Evolutionary conservation across 345 rosid species (phyloP).

Genomic region (Microcos paniculata): DNA sequence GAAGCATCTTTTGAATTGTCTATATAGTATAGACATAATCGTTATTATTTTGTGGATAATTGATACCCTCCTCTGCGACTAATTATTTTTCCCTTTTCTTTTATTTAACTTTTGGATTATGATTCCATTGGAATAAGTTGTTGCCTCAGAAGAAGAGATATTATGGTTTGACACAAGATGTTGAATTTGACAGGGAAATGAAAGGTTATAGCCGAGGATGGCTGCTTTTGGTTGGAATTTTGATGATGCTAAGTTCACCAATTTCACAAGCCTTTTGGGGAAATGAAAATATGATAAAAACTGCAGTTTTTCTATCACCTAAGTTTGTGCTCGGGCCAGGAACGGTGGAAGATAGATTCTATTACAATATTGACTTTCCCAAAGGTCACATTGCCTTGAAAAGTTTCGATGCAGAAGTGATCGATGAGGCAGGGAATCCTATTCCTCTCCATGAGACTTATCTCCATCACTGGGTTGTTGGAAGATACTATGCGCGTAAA

Average conservation of each 20-base stretch:
- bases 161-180: neutral
- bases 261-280: constrained; percentile 18
- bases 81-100: neutral
- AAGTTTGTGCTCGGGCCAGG: constrained; percentile 73
- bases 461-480: constrained; percentile 84
- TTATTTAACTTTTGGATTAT: neutral
- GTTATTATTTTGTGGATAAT: neutral
- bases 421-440: constrained; percentile 66
- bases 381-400: constrained; percentile 81
- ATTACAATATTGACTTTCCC: constrained; percentile 66
- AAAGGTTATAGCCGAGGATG: constrained; percentile 11
- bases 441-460: constrained; percentile 82
- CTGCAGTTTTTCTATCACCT: constrained; percentile 68
- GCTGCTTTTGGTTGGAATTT: constrained; percentile 20
- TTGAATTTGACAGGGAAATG: constrained; percentile 35
- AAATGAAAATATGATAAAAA: constrained; percentile 35
- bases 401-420: constrained; percentile 63
- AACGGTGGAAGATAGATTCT: constrained; percentile 53
- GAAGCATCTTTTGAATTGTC: neutral
- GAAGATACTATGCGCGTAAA: constrained; percentile 42
- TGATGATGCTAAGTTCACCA: constrained; percentile 25
- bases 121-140: neutral
- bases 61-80: neutral
- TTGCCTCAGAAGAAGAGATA: neutral
- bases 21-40: neutral